Conservation (phyloP, 176 grass and related monocot species). For the Musa acuminata region DNA sequence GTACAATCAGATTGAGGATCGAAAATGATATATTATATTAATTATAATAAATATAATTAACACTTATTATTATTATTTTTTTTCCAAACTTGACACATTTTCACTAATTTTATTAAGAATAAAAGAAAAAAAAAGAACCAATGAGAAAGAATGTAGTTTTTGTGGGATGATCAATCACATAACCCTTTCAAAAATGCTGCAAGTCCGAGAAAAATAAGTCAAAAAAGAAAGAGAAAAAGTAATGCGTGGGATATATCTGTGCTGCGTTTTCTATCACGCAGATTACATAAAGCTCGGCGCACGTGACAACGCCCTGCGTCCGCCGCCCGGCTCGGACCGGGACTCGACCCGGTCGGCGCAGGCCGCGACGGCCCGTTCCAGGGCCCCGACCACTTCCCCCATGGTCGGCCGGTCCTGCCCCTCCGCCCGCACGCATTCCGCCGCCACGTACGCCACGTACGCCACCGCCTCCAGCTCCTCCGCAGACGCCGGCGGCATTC, state of each 20-base stretch:
- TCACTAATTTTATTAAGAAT: too few species aligned
- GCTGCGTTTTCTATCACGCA: not conserved
- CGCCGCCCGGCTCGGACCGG: not conserved
- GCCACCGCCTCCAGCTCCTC: constrained; percentile 58
- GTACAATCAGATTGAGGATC: too few species aligned
- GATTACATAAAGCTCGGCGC: not conserved
- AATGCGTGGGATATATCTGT: not conserved
- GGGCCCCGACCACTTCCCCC: constrained; percentile 68
- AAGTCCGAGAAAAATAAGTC: not conserved
- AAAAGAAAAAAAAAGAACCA: too few species aligned
- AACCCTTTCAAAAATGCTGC: too few species aligned
- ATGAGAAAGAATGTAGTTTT: too few species aligned
- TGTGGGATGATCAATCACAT: too few species aligned
- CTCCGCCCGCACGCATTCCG: constrained; percentile 52
- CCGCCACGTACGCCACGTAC: constrained; percentile 42
- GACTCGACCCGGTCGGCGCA: constrained; percentile 19
- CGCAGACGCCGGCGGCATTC: constrained; percentile 30
- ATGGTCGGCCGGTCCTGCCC: constrained; percentile 51
- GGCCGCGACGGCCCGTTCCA: constrained; percentile 56
- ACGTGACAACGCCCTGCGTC: not conserved
- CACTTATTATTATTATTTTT: too few species aligned
- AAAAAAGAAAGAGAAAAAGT: not conserved
- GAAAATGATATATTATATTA: too few species aligned
- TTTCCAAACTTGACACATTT: too few species aligned
- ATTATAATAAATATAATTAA: too few species aligned